Base-by-base conservation (phyloP, 2,329 filamentous ascomycete species). In the Alternaria metachromatica region DNA sequence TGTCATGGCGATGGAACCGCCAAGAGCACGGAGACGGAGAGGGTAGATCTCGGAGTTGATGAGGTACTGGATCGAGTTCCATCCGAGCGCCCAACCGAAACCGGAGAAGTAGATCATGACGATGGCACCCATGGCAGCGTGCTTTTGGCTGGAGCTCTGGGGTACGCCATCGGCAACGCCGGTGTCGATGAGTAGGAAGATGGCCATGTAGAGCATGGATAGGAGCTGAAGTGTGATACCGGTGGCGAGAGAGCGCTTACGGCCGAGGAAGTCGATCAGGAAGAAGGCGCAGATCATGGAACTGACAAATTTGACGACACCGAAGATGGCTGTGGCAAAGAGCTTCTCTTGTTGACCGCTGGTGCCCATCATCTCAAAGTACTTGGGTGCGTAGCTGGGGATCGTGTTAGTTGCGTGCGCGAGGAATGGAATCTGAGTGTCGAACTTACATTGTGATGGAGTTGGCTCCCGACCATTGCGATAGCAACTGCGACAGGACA, bases 31-130 rank as follows among this genome's bases (percentile, higher is more conserved):
- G 54, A 94, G 88, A 4, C 91, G 87, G 10, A 94, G 84, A 1
- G 92, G 91, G 82, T 92, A 94, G 64, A 94, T 85, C 75, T 94
- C 92, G 2, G 90, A 90, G 13, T 91, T 93, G 60, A 94, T 86
- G 5, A 94, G 85, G 76, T 94, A 94, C 80, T 93, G 91, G 84
- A 92, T 91, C 1, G 85, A 87, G 81, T 93, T 93, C 90, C 89
- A 94, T 37, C 76, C 76, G 2, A 80, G 68, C 2, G 79, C 79
- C 79, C 79, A 81, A 11, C 79, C 79, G 49, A 80, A 80, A 23
- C 79, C 78, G 25, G 64, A 70, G 65, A 81, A 76, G 66, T 81
- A 93, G 68, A 93, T 92, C 88, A 92, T 90, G 51, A 88, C 89
- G 62, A 81, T 81, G 12, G 91, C 92, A 4, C 87, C 90, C 23